phyloP scores from a whole-genome alignment of 805 yeast genomes.

The Middelhovenomyces tepae region DNA sequence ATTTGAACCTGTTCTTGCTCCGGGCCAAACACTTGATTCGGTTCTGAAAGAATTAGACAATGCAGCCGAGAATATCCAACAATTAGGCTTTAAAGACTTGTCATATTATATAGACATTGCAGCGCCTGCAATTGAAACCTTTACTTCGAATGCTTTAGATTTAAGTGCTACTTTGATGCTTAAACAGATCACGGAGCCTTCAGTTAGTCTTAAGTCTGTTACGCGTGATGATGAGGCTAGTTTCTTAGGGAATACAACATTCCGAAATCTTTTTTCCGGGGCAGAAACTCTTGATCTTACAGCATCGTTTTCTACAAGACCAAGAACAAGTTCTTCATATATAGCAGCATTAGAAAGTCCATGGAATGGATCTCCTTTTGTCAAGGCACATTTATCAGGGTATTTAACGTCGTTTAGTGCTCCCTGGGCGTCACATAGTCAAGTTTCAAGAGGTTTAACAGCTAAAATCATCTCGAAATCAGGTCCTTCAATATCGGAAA shows the following conservation, averaged over 20 bases:
- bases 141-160: constrained; percentile 5
- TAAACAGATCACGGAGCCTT: constrained; percentile 2
- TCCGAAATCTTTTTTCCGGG: constrained; percentile 48
- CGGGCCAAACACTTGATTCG: constrained; percentile 16
- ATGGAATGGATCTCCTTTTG: constrained; percentile 39
- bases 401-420: constrained; percentile 40
- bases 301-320: constrained; percentile 37
- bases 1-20: constrained; percentile 19
- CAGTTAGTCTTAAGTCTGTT: constrained; percentile 3
- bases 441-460: constrained; percentile 36
- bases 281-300: constrained; percentile 46
- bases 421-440: constrained; percentile 46
- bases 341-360: constrained; percentile 42
- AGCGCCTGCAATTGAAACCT: background rate
- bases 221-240: constrained; percentile 15
- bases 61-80: constrained; percentile 16
- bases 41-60: constrained; percentile 18
- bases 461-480: constrained; percentile 32
- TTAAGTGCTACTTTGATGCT: constrained; percentile 12
- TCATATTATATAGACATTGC: constrained; percentile 5
- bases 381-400: constrained; percentile 43
- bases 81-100: constrained; percentile 7
- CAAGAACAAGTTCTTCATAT: constrained; percentile 41
- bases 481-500: constrained; percentile 3
- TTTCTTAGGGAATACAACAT: constrained; percentile 38